Evolutionary conservation across 2,329 filamentous ascomycete species (phyloP).

Genomic region (Emericellopsis atlantica): DNA sequence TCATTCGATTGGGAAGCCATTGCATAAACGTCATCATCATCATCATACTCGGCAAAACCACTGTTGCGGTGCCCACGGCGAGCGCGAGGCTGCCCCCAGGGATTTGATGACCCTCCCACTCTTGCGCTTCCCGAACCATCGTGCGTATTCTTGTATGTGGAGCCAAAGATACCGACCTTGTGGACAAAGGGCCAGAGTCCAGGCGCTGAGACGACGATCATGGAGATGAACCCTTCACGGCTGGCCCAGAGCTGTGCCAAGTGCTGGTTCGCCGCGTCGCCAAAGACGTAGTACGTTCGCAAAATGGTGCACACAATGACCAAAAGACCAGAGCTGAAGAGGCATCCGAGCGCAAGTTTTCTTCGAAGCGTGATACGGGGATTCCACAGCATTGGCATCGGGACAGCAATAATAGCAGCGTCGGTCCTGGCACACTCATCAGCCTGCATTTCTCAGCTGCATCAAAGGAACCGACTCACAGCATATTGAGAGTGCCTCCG

Average conservation of each 20-base stretch:
- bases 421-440: constrained; percentile 15
- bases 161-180: background rate
- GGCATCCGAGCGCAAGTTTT: constrained; percentile 6
- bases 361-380: constrained; percentile 5
- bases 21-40: too few species aligned
- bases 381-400: constrained; percentile 17
- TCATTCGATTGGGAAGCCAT: too few species aligned
- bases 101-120: too few species aligned
- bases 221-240: constrained; percentile 6
- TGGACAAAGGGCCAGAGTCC: background rate
- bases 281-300: constrained; percentile 4
- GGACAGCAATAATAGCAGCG: constrained; percentile 16
- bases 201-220: constrained; percentile 2
- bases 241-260: constrained; percentile 5
- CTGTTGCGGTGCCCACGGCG: too few species aligned
- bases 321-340: constrained; percentile 7
- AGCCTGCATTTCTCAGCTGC: background rate
- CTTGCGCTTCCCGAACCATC: background rate
- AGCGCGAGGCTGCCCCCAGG: too few species aligned
- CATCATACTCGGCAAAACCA: too few species aligned
- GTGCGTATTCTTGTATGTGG: background rate
- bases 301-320: constrained; percentile 8
- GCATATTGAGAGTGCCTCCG: constrained; percentile 5
- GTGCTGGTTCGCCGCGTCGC: constrained; percentile 4
- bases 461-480: background rate